Evolutionary conservation across 2,329 filamentous ascomycete species (phyloP).

Genomic region (Pestalotiopsis sp.): DNA sequence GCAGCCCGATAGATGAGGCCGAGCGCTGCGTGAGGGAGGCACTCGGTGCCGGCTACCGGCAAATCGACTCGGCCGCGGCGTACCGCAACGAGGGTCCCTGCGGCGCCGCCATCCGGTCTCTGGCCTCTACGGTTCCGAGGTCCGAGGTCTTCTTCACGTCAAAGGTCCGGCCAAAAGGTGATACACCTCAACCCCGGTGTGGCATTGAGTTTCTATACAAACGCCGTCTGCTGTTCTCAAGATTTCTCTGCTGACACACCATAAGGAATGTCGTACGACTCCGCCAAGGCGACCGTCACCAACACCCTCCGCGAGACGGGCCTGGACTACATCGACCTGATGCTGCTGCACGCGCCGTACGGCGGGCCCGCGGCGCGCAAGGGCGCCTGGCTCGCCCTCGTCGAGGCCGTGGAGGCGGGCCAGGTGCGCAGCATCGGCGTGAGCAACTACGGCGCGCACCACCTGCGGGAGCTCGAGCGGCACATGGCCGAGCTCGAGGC

Average conservation of each 20-base stretch:
- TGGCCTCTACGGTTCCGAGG: slow-evolving; percentile 42
- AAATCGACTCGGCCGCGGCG: slow-evolving; percentile 56
- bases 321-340: slow-evolving; percentile 69
- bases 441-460: slow-evolving; percentile 68
- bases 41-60: slow-evolving; percentile 54
- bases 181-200: background rate
- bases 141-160: slow-evolving; percentile 58
- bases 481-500: slow-evolving; percentile 64
- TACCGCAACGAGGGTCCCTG: slow-evolving; percentile 55
- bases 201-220: background rate
- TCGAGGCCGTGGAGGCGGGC: slow-evolving; percentile 64
- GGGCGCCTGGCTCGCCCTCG: slow-evolving; percentile 63
- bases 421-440: slow-evolving; percentile 64
- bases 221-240: background rate
- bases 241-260: background rate
- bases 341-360: slow-evolving; percentile 64
- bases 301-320: slow-evolving; percentile 63
- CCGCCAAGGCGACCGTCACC: slow-evolving; percentile 65
- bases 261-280: slow-evolving; percentile 55
- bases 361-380: slow-evolving; percentile 59
- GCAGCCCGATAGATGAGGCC: slow-evolving; percentile 37
- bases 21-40: slow-evolving; percentile 45
- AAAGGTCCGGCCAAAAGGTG: slow-evolving; percentile 49
- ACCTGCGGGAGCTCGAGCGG: slow-evolving; percentile 61
- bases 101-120: slow-evolving; percentile 44